A percentile compares a stretch with the other conserved stretches of the same genome.
These are phyloP conservation scores for Solanum rostratum DNA, from an alignment of 257 asterid genomes.

Conservation along the genomic window DNA sequence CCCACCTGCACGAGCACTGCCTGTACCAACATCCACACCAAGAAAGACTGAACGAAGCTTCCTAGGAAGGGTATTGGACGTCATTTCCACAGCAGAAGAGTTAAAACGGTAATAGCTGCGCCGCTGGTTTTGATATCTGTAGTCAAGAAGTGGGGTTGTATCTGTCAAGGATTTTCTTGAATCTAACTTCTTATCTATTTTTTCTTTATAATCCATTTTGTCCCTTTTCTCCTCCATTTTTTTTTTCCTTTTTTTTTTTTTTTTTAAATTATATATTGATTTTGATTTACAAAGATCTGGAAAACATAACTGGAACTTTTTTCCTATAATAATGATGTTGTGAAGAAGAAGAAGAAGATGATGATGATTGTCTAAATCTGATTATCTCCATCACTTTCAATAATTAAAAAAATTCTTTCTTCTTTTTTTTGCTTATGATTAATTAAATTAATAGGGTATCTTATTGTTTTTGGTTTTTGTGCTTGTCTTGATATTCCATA, in stretches of 20 bases:
- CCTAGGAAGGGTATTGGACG: slow-evolving; percentile 20
- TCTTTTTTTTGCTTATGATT: neutral
- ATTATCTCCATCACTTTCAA: neutral
- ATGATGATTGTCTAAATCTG: neutral
- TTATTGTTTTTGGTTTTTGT: neutral
- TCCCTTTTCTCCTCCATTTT: neutral
- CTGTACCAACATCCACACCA: slow-evolving; percentile 97
- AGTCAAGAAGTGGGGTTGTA: slow-evolving; percentile 4
- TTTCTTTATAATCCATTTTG: neutral
- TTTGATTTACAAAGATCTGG: neutral
- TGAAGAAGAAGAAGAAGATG: neutral
- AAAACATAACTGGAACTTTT: neutral
- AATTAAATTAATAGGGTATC: neutral
- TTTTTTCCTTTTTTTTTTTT: neutral
- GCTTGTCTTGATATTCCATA: neutral
- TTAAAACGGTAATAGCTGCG: slow-evolving; percentile 12
- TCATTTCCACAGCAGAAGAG: slow-evolving; percentile 45
- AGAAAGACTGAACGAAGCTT: slow-evolving; percentile 49
- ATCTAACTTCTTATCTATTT: slow-evolving; percentile 11
- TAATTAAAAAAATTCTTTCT: no score
- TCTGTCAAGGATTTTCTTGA: slow-evolving; percentile 17
- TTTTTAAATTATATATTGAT: neutral
- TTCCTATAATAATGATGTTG: neutral
- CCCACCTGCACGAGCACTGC: slow-evolving; percentile 96
- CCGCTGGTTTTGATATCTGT: neutral